phyloP scores from a whole-genome alignment of 1,139 yeast species.

The Kodamaea sp. region DNA sequence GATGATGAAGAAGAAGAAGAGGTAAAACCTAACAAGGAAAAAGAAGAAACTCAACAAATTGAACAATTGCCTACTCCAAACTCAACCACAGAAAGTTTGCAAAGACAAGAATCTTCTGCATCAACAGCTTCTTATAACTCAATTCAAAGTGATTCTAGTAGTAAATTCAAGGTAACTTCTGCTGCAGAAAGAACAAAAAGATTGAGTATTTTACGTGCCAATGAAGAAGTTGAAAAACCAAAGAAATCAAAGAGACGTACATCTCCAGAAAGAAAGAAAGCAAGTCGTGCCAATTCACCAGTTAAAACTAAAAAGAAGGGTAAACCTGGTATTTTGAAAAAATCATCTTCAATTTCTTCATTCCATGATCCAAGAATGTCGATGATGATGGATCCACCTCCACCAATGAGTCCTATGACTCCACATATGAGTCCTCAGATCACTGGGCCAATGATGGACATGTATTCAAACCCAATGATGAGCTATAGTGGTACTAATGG shows the following conservation, averaged over 20 bases:
- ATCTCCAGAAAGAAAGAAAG: conserved; percentile 6
- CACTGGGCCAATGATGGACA: conserved; percentile 5
- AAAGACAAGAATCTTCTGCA: conserved; percentile 27
- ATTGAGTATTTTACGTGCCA: conserved; percentile 9
- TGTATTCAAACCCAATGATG: conserved; percentile 20
- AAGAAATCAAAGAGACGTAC: conserved; percentile 5
- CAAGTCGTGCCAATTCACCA: conserved; percentile 2
- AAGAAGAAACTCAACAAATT: conserved; percentile 3
- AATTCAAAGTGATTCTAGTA: conserved; percentile 36
- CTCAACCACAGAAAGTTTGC: conserved; percentile 14
- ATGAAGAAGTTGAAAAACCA: conserved; percentile 4
- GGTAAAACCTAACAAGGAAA: conserved; percentile 3
- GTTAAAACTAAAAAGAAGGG: conserved; percentile 3
- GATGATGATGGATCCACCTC: conserved; percentile 5
- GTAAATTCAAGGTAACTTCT: conserved; percentile 32
- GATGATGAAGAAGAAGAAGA: conserved; percentile 19
- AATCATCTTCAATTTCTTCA: conserved; percentile 9
- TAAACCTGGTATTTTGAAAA: conserved; percentile 3
- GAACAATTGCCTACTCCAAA: conserved; percentile 19
- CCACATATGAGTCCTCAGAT: conserved; percentile 4
- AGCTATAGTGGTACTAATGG: conserved; percentile 12
- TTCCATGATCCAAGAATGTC: conserved; percentile 13
- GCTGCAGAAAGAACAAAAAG: conserved; percentile 19
- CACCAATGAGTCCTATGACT: background rate
- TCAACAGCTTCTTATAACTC: conserved; percentile 33